Evolutionary conservation across 2,329 filamentous ascomycete genomes (phyloP).

Genomic region (Myriangium duriaei): DNA sequence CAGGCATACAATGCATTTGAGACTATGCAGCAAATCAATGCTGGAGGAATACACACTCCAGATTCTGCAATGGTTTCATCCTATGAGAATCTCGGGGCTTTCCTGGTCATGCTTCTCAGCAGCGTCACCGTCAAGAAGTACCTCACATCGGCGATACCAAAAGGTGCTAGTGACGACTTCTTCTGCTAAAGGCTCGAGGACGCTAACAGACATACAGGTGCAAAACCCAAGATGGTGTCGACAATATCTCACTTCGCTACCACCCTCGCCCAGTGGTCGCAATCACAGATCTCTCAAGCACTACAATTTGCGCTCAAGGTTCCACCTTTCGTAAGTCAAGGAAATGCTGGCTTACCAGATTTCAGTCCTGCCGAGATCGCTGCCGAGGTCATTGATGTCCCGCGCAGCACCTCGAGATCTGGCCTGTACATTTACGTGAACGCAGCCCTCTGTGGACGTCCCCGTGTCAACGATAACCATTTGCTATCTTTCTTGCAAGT

Average conservation of each 20-base stretch:
- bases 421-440: conserved; percentile 80
- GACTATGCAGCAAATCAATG: conserved; percentile 19
- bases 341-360: conserved; percentile 47
- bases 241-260: conserved; percentile 22
- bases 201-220: conserved; percentile 14
- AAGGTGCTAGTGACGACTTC: conserved; percentile 1
- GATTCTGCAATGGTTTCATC: conserved; percentile 16
- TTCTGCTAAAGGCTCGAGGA: not conserved
- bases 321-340: conserved; percentile 52
- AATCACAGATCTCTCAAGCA: conserved; percentile 20
- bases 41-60: conserved; percentile 16
- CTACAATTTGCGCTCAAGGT: conserved; percentile 18
- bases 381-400: conserved; percentile 42
- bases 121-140: conserved; percentile 11
- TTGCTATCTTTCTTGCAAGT: conserved; percentile 73
- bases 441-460: conserved; percentile 66
- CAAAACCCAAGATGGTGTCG: conserved; percentile 17
- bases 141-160: conserved; percentile 6
- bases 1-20: conserved; percentile 19
- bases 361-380: conserved; percentile 48
- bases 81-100: conserved; percentile 21
- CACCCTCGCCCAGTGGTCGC: conserved; percentile 22
- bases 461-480: conserved; percentile 67
- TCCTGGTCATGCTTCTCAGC: conserved; percentile 20
- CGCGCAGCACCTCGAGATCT: conserved; percentile 61